A percentile compares a stretch with the other conserved stretches of the same genome.
Evolutionary conservation across 169 alveolate species (phyloP).

Genomic region (Plasmodium berghei): DNA sequence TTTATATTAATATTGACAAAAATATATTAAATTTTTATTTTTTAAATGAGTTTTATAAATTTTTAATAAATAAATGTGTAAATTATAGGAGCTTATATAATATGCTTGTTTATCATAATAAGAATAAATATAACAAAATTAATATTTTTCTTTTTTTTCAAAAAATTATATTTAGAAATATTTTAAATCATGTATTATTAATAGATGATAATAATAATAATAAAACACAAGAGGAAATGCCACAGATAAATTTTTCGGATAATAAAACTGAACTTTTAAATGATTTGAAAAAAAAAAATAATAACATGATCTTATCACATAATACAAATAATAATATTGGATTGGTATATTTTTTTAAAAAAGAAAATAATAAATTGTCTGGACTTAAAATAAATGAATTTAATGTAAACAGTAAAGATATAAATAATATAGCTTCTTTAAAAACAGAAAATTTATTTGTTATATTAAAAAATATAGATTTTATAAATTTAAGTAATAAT

Average conservation of each 20-base stretch:
- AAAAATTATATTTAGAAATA: slow-evolving; percentile 22
- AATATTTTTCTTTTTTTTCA: slow-evolving; percentile 22
- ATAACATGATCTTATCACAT: neutral
- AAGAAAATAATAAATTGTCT: slow-evolving; percentile 21
- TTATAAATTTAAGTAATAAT: slow-evolving; percentile 9
- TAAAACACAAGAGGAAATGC: neutral
- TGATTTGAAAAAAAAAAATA: neutral
- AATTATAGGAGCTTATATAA: slow-evolving; percentile 25
- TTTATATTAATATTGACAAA: slow-evolving; percentile 35
- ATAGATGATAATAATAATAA: neutral
- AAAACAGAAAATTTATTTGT: slow-evolving; percentile 24
- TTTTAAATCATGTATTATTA: slow-evolving; percentile 10
- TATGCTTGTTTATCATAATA: slow-evolving; percentile 3
- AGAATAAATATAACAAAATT: slow-evolving; percentile 13
- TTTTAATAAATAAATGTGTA: slow-evolving; percentile 8
- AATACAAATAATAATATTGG: neutral
- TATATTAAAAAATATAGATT: slow-evolving; percentile 27
- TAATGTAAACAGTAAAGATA: slow-evolving; percentile 2
- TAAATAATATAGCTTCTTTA: neutral
- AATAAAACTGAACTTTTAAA: no score
- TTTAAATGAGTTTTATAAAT: slow-evolving; percentile 32
- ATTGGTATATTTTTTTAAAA: slow-evolving; percentile 12
- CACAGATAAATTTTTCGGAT: neutral
- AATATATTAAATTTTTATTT: slow-evolving; percentile 25
- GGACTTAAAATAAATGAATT: slow-evolving; percentile 27